Conservation (phyloP, 768 basidiomycete genomes). For the Phlebiopsis flavidoalba region DNA sequence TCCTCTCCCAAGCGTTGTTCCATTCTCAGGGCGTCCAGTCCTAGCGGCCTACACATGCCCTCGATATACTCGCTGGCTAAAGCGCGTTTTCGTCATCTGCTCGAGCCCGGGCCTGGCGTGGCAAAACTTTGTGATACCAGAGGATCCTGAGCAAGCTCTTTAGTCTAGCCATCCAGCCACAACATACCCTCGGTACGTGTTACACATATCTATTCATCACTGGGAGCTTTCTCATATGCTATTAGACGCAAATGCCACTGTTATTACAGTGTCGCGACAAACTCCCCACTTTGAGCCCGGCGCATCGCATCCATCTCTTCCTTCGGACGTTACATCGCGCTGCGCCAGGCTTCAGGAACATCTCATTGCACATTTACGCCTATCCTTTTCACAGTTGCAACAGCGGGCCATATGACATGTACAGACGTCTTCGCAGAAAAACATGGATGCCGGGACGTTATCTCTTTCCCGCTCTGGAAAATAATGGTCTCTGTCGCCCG, state of each 20-base stretch:
- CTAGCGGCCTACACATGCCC: slow-evolving; percentile 53
- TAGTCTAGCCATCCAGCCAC: slow-evolving; percentile 42
- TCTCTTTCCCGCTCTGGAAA: slow-evolving; percentile 57
- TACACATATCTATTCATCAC: slow-evolving; percentile 1
- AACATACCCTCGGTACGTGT: slow-evolving; percentile 42
- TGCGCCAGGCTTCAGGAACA: slow-evolving; percentile 25
- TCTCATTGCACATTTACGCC: slow-evolving; percentile 65
- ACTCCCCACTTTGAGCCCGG: slow-evolving; percentile 41
- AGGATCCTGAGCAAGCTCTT: slow-evolving; percentile 50
- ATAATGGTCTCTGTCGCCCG: slow-evolving; percentile 62
- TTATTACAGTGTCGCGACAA: slow-evolving; percentile 59
- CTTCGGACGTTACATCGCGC: slow-evolving; percentile 21
- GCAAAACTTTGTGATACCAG: slow-evolving; percentile 29
- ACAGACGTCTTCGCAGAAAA: slow-evolving; percentile 64
- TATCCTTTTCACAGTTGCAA: slow-evolving; percentile 63
- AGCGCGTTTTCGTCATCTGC: slow-evolving; percentile 39
- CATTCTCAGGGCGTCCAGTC: slow-evolving; percentile 55
- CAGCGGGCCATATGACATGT: slow-evolving; percentile 69
- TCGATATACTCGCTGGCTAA: slow-evolving; percentile 41
- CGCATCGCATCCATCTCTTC: slow-evolving; percentile 12
- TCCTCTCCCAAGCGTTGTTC: slow-evolving; percentile 45
- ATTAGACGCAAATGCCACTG: slow-evolving; percentile 52
- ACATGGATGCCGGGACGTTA: slow-evolving; percentile 70
- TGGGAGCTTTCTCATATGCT: background rate
- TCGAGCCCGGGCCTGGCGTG: slow-evolving; percentile 32